These are phyloP conservation scores for Penicillium aurantiogriseum DNA, from an alignment of 2,329 filamentous ascomycete genomes.

Conservation along the genomic window DNA sequence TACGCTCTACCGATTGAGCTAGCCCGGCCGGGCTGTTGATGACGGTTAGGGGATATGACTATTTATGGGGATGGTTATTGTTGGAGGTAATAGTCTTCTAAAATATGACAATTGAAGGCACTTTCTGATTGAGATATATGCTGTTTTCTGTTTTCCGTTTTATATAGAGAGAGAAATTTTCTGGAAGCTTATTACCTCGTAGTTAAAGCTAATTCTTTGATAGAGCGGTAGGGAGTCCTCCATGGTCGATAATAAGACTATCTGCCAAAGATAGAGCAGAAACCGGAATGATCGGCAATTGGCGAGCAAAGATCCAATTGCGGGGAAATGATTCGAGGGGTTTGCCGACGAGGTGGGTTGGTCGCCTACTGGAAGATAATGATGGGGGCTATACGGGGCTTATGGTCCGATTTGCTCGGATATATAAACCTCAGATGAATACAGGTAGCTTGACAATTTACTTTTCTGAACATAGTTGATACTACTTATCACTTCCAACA, in stretches of 20 bases:
- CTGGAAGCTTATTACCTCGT: background rate
- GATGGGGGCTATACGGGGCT: too few species aligned
- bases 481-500: background rate
- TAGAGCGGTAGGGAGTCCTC: background rate
- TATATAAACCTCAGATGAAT: background rate
- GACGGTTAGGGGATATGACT: background rate
- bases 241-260: background rate
- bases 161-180: background rate
- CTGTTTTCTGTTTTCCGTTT: background rate
- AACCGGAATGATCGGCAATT: background rate
- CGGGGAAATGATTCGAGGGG: constrained; percentile 5
- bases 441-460: background rate
- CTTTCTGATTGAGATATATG: background rate
- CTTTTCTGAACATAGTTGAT: background rate
- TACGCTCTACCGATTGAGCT: constrained; percentile 53
- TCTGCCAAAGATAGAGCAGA: background rate
- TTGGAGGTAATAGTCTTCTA: background rate
- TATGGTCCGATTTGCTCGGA: background rate
- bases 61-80: background rate
- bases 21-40: constrained; percentile 40
- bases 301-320: background rate
- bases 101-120: background rate
- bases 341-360: background rate
- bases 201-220: background rate
- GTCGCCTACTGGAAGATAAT: background rate